phyloP scores from a whole-genome alignment of 805 yeast species.

The Hanseniaspora guilliermondii region DNA sequence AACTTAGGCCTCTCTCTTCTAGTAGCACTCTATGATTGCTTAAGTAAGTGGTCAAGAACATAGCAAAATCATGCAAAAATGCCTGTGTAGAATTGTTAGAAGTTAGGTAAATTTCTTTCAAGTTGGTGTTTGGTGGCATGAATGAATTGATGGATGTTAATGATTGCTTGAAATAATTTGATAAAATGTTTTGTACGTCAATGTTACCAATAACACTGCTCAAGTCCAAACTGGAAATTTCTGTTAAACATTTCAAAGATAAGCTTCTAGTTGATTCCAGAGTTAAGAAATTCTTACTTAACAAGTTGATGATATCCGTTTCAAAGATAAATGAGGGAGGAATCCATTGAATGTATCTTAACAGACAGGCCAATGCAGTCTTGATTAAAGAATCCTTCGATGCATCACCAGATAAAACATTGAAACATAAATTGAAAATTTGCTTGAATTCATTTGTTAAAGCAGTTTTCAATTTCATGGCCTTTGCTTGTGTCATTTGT shows the following conservation, averaged over 20 bases:
- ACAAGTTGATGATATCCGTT: conserved; percentile 60
- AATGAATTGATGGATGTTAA: conserved; percentile 52
- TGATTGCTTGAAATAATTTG: conserved; percentile 55
- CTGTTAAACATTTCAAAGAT: conserved; percentile 85
- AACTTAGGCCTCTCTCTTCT: conserved; percentile 35
- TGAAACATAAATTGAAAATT: conserved; percentile 84
- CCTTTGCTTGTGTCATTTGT: conserved; percentile 92
- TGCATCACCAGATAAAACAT: conserved; percentile 80
- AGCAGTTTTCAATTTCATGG: conserved; percentile 64
- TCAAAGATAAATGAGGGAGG: conserved; percentile 83
- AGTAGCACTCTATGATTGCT: conserved; percentile 55
- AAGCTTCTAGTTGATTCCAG: conserved; percentile 72
- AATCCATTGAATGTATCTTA: conserved; percentile 87
- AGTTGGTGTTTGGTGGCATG: conserved; percentile 62
- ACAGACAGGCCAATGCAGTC: conserved; percentile 71
- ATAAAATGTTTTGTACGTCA: conserved; percentile 36
- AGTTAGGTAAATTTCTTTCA: conserved; percentile 55
- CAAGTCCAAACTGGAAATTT: conserved; percentile 51
- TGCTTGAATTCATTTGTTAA: conserved; percentile 86
- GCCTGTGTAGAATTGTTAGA: conserved; percentile 83
- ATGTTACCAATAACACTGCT: conserved; percentile 29
- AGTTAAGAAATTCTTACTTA: conserved; percentile 63
- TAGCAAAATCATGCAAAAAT: conserved; percentile 85
- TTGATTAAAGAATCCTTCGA: conserved; percentile 61
- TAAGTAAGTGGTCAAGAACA: conserved; percentile 78